Base-by-base conservation (phyloP, 306 rosid genomes). In the Sophora flavescens region DNA sequence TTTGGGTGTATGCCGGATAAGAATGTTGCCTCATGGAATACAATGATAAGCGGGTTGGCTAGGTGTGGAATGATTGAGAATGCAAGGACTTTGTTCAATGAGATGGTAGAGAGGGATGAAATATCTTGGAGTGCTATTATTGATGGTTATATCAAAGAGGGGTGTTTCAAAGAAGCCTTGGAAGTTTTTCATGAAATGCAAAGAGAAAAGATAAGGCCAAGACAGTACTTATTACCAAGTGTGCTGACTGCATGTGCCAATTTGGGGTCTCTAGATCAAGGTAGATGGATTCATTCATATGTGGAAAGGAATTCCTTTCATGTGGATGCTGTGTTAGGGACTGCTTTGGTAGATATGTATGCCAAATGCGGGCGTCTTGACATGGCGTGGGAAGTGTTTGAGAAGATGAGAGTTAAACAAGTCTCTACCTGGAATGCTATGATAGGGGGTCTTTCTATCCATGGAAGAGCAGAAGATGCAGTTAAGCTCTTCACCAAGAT, bases 371-470 rank as follows among this genome's bases (percentile, higher is more conserved):
- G 88, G 63, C 67, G 80, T 72, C 83, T 89, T 1, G 89, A 87
- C 80, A 83, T 77, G 84, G 93, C 91, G 3, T 79, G 93, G 91
- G 78, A 87, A 71, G 91, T 89, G 53, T 89, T 89, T 47, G 87
- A 85, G 72, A 83, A 77, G 4, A 57, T 89, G 68, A 56, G 51
- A 54, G 80, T 50, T 48, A 89, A 68, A 73, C 85, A 89, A 68
- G 78, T 84, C 33, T 85, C 76, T 10, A 85, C 90, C 47, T 87
- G 91, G 91, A 89, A 89, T 87, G 90, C 94, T 45, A 89, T 87
- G 91, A 89, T 89, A 36, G 82, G 87, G 17, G 90, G 86, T 45
- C 87, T 89, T 41, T 88, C 89, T 53, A 75, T 80, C 58, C 87
- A 89, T 22, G 90, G 94, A 16, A 73, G 83, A 76, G 89, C 88